Base-by-base conservation (phyloP, 441 rosid species). In the Biscutella laevigata region DNA sequence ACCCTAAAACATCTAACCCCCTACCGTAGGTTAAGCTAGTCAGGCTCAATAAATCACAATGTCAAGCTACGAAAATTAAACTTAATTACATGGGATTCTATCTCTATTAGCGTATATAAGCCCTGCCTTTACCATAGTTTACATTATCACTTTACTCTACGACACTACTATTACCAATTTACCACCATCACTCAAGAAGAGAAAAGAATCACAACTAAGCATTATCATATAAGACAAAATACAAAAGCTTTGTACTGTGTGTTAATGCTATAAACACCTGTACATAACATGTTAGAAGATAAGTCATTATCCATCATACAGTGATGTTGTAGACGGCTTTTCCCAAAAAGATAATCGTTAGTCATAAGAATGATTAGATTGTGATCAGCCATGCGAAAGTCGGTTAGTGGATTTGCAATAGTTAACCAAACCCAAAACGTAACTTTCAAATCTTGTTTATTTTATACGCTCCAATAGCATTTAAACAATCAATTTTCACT, bases 371-470 rank as follows among this genome's bases (percentile, higher is more conserved):
- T 28, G 15, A 14, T 36, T 27, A 45, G 40, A 21, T 16, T 53
- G 46, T 44, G 39, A 42, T 35, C 39, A 20, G 28, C 10, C 32
- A 51, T 15, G 41, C 4, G 25, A 35, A n/a, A 43, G 53, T 34
- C 36, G 40, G 19, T 53, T 3, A 20, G 53, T 44, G 33, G 54
- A 53, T 53, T 35, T 53, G 58, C 36, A 25, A 51, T 11, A 17
- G 36, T 29, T 25, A 40, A 32, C 33, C 46, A 60, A 40, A 29
- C 12, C 24, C 19, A 6, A 36, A 39, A 48, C 26, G 10, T 20
- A 53, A 53, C 60, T 53, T 61, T 14, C 9, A 14, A 25, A 44
- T 24, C n/a, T 27, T 40, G 1, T 21, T 22, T 15, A 22, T 59
- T 30, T 32, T 4, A 28, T 7, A 52, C 17, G 33, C 60, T 53